Evolutionary conservation across 768 basidiomycete genomes (phyloP).

Genomic region (Tricholoma sp.): DNA sequence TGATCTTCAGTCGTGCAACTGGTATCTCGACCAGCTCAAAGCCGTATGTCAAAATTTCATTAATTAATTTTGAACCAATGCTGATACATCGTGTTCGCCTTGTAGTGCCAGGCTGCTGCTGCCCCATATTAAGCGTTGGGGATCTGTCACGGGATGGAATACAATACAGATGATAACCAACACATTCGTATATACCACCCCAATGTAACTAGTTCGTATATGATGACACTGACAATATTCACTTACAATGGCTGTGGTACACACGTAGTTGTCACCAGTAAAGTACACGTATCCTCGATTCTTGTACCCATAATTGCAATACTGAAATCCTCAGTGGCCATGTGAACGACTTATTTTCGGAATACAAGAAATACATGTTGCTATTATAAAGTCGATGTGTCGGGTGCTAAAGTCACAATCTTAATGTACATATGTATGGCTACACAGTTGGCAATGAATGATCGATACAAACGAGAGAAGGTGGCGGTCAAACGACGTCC

Average conservation of each 20-base stretch:
- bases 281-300: too few relatives aligned
- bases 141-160: neutral
- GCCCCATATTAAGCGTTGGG: slow-evolving; percentile 38
- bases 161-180: neutral
- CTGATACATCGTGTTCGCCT: slow-evolving; percentile 10
- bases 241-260: too few relatives aligned
- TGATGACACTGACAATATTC: neutral
- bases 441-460: neutral
- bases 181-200: neutral
- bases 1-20: slow-evolving; percentile 72
- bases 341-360: too few relatives aligned
- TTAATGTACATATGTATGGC: neutral
- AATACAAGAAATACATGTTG: neutral
- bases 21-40: slow-evolving; percentile 87
- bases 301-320: neutral
- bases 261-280: too few relatives aligned
- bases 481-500: neutral
- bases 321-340: too few relatives aligned
- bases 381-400: neutral
- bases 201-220: neutral
- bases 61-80: neutral
- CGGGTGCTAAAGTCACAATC: neutral
- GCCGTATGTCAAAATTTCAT: slow-evolving; percentile 48
- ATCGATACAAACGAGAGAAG: neutral
- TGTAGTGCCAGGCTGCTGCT: slow-evolving; percentile 73